Conservation (phyloP, 1,139 yeast genomes). For the Debaryomycetaceae sp. region DNA sequence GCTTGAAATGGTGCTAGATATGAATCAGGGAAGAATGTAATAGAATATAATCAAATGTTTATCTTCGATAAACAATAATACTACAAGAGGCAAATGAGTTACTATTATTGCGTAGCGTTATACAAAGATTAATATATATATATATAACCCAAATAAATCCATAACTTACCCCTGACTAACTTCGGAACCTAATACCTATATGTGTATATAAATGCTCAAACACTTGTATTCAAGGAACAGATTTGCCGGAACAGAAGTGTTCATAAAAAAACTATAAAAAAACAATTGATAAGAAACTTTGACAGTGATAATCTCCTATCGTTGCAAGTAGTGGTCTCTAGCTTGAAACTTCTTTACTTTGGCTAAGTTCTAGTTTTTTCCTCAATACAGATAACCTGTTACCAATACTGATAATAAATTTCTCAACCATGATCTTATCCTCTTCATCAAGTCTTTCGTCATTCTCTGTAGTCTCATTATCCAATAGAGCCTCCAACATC, state of each 20-base stretch:
- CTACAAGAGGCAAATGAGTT: too few relatives aligned
- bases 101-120: too few relatives aligned
- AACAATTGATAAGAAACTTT: not conserved
- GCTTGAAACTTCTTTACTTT: not conserved
- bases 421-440: conserved; percentile 71
- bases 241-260: not conserved
- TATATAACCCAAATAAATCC: not conserved
- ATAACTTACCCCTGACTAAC: not conserved
- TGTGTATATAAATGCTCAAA: not conserved
- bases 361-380: conserved; percentile 29
- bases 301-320: too few relatives aligned
- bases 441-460: conserved; percentile 56
- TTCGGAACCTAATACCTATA: not conserved
- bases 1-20: too few relatives aligned
- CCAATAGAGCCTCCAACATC: conserved; percentile 88
- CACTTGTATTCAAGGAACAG: not conserved
- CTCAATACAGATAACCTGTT: conserved; percentile 61
- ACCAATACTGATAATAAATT: conserved; percentile 71
- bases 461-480: conserved; percentile 40
- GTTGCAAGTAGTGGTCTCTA: too few relatives aligned
- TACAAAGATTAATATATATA: too few relatives aligned
- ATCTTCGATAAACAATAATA: too few relatives aligned
- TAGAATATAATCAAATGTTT: too few relatives aligned
- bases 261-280: too few relatives aligned
- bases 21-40: too few relatives aligned